Conservation (phyloP, 1,284 basidiomycete species). For the Singerocomus inundabilis region DNA sequence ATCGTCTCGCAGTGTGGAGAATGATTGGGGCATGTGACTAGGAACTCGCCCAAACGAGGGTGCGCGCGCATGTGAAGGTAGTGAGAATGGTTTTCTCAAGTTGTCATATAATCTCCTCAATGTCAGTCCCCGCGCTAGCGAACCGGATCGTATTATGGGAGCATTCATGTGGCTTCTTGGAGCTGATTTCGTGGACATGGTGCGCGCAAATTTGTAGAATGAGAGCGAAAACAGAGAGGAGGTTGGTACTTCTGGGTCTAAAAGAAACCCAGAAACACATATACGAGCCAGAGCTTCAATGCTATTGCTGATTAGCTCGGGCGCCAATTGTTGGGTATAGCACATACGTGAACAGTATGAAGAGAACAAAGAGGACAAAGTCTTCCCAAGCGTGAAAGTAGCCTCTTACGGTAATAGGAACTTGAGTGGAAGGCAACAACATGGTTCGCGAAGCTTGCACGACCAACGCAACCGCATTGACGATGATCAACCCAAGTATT, state of each 20-base stretch:
- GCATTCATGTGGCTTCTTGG: background rate
- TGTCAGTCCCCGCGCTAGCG: conserved; percentile 31
- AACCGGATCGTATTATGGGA: conserved; percentile 17
- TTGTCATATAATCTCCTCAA: conserved; percentile 32
- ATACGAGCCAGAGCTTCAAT: conserved; percentile 88
- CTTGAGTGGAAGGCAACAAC: conserved; percentile 45
- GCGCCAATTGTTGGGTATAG: background rate
- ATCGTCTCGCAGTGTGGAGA: background rate
- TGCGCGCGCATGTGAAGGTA: conserved; percentile 19
- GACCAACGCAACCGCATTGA: conserved; percentile 82
- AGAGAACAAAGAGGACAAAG: conserved; percentile 78
- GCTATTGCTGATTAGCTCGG: conserved; percentile 37
- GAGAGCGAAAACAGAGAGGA: conserved; percentile 52
- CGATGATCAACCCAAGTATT: conserved; percentile 82
- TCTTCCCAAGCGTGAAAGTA: conserved; percentile 92
- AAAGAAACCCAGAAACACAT: conserved; percentile 85
- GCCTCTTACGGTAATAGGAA: conserved; percentile 51
- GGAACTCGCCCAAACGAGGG: conserved; percentile 8
- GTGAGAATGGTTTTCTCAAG: conserved; percentile 35
- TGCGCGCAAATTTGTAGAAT: conserved; percentile 36
- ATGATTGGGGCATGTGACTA: background rate
- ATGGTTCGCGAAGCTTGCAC: conserved; percentile 70
- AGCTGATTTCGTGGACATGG: conserved; percentile 19
- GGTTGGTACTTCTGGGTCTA: conserved; percentile 80
- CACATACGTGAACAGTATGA: conserved; percentile 84